Conservation (phyloP, 345 rosid species). For the Euphorbia peplus region DNA sequence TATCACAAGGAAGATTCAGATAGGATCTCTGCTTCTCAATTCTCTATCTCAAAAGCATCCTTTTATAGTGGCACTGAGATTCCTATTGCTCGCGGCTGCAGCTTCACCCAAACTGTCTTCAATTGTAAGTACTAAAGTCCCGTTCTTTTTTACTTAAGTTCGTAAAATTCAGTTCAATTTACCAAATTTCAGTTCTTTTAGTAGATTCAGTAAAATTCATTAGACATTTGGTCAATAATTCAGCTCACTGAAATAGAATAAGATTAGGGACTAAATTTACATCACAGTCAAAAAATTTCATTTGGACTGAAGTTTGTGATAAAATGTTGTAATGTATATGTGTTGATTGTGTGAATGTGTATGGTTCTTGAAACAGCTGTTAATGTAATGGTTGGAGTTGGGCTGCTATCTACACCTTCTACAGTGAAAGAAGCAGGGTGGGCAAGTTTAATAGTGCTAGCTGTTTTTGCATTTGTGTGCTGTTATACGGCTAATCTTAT, state of each 20-base stretch:
- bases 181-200: too few relatives aligned
- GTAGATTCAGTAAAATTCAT: too few relatives aligned
- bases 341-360: background rate
- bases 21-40: constrained; percentile 49
- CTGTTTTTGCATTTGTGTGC: constrained; percentile 53
- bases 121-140: constrained; percentile 53
- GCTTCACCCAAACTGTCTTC: constrained; percentile 78
- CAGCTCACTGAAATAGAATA: too few relatives aligned
- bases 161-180: too few relatives aligned
- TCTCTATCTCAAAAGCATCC: constrained; percentile 61
- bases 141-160: too few relatives aligned
- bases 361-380: constrained; percentile 43
- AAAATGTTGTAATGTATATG: too few relatives aligned
- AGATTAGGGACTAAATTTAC: too few relatives aligned
- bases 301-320: too few relatives aligned
- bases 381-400: constrained; percentile 92
- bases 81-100: constrained; percentile 67
- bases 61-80: constrained; percentile 50
- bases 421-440: constrained; percentile 80
- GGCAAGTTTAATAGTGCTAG: constrained; percentile 62
- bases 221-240: too few relatives aligned
- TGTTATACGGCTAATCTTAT: constrained; percentile 86
- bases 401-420: constrained; percentile 79
- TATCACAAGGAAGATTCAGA: constrained; percentile 35
- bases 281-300: too few relatives aligned